phyloP scores from a whole-genome alignment of 2,329 filamentous ascomycete genomes.

The Akanthomyces muscarius region DNA sequence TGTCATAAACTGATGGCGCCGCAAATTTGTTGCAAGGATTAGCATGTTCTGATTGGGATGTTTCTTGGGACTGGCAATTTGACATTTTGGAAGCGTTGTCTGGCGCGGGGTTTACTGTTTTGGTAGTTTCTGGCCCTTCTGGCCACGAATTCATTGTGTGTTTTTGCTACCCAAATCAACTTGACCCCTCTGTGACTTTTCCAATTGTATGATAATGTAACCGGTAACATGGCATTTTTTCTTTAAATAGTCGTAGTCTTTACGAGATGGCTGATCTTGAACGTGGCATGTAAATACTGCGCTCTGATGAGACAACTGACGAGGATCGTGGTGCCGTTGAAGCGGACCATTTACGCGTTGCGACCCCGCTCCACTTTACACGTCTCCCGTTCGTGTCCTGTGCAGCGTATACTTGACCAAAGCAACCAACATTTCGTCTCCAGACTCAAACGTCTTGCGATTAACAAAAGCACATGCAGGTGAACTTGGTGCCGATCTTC shows the following conservation, averaged over 20 bases:
- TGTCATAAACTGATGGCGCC: no score
- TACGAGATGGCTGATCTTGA: not conserved
- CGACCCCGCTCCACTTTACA: slow-evolving; percentile 7
- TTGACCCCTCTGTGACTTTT: not conserved
- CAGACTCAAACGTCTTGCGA: not conserved
- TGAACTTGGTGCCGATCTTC: no score
- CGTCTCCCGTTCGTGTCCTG: not conserved
- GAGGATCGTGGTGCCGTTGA: not conserved
- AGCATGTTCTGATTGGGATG: not conserved
- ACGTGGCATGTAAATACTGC: not conserved
- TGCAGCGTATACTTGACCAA: not conserved
- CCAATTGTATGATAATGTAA: no score
- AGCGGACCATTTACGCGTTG: not conserved
- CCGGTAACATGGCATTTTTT: no score
- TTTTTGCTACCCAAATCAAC: no score
- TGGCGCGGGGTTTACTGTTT: not conserved
- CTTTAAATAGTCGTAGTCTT: no score
- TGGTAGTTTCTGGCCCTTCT: not conserved
- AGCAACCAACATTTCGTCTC: not conserved
- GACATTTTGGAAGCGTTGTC: not conserved
- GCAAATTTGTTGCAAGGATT: not conserved
- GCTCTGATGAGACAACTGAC: no score
- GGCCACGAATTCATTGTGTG: not conserved
- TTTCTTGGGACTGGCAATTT: not conserved
- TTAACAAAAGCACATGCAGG: no score